Conservation (phyloP, 306 rosid genomes). For the cucumber (Cucumis sativus) region Cucumber_9930_V3 NC_026659.2:4715501-4716000, state of each 20-base stretch:
- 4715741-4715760: no score
- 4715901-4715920: no score
- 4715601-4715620: slow-evolving; percentile 25
- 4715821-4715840: no score
- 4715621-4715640: slow-evolving; percentile 15
- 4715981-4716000: background rate
- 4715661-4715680: background rate
- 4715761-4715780: no score
- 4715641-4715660: slow-evolving; percentile 26
- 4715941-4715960: background rate
- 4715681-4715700: background rate
- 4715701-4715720: no score
- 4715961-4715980: background rate
- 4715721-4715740: no score
- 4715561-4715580: slow-evolving; percentile 23
- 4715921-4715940: background rate
- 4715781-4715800: background rate
- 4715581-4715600: slow-evolving; percentile 28
- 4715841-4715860: background rate
- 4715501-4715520: no score
- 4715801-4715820: no score
- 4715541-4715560: slow-evolving; percentile 24
- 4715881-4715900: no score
- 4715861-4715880: no score
- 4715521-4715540: background rate